Conservation (phyloP, 805 yeast genomes). For the Blastobotrys mokoenaii region DNA sequence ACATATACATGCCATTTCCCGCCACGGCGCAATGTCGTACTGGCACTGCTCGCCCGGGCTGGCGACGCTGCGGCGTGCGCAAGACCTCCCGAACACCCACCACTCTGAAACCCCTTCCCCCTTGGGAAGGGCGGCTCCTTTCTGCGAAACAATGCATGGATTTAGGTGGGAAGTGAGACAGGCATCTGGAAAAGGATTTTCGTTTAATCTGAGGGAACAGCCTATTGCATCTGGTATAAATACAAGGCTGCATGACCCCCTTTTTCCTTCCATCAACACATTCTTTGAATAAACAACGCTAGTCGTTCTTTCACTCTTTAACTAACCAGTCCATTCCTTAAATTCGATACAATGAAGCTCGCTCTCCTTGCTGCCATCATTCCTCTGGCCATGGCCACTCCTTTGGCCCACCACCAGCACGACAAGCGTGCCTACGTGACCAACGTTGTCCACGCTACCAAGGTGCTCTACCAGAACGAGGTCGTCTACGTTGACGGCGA, state of each 20-base stretch:
- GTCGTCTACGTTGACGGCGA: slow-evolving; percentile 20
- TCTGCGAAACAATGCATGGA: too few relatives aligned
- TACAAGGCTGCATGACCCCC: background rate
- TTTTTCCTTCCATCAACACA: background rate
- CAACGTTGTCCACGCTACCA: slow-evolving; percentile 16
- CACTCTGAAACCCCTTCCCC: too few relatives aligned
- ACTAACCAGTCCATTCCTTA: background rate
- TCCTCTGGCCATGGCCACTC: slow-evolving; percentile 9
- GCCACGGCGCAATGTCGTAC: too few relatives aligned
- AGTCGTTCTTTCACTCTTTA: background rate
- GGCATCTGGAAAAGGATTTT: too few relatives aligned
- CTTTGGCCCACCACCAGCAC: slow-evolving; percentile 8
- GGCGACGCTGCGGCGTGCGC: too few relatives aligned
- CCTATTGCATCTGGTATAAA: background rate
- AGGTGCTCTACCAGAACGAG: slow-evolving; percentile 17
- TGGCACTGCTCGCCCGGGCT: too few relatives aligned
- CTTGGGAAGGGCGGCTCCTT: too few relatives aligned
- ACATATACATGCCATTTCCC: too few relatives aligned
- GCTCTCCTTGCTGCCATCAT: slow-evolving; percentile 7
- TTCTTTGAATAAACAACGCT: background rate
- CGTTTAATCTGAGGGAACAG: too few relatives aligned
- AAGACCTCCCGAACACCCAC: too few relatives aligned
- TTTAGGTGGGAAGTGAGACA: too few relatives aligned
- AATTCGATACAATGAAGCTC: slow-evolving; percentile 13
- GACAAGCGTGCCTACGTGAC: slow-evolving; percentile 16